Conservation (phyloP, 2,329 filamentous ascomycete genomes). For the Falciphora oryzae region DNA sequence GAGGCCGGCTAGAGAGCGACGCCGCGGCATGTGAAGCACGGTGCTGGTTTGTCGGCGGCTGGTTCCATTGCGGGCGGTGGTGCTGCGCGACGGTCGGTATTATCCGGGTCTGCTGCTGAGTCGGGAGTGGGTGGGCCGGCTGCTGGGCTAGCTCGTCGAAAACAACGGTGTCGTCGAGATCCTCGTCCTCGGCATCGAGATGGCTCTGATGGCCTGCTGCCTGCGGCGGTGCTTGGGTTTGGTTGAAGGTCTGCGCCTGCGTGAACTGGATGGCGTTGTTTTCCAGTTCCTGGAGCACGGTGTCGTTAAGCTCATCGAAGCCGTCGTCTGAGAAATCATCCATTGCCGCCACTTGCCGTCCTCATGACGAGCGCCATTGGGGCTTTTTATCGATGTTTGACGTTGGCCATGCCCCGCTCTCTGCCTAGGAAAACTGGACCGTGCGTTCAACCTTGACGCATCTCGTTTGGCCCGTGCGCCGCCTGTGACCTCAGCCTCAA, state of each 20-base stretch:
- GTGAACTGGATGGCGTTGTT: conserved; percentile 57
- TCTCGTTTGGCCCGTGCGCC: not conserved
- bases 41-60: conserved; percentile 8
- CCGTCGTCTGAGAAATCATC: conserved; percentile 61
- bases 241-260: conserved; percentile 33
- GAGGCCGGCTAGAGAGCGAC: conserved; percentile 10
- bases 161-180: conserved; percentile 53
- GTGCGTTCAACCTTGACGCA: not conserved
- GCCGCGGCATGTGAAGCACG: conserved; percentile 10
- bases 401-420: not conserved
- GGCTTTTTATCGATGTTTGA: not conserved
- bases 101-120: conserved; percentile 24
- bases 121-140: conserved; percentile 30
- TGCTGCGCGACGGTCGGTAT: conserved; percentile 11
- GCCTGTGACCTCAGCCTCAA: not conserved
- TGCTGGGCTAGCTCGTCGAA: conserved; percentile 39
- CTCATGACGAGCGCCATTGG: not conserved
- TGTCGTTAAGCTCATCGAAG: conserved; percentile 54
- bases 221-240: conserved; percentile 19
- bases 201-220: conserved; percentile 24
- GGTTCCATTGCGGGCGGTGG: conserved; percentile 19
- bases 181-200: conserved; percentile 48
- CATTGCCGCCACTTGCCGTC: conserved; percentile 24
- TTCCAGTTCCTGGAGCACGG: conserved; percentile 56
- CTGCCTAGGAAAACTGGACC: not conserved